Evolutionary conservation across 1,284 basidiomycete species (phyloP).

Genomic region (Apiotrichum gamsii): DNA sequence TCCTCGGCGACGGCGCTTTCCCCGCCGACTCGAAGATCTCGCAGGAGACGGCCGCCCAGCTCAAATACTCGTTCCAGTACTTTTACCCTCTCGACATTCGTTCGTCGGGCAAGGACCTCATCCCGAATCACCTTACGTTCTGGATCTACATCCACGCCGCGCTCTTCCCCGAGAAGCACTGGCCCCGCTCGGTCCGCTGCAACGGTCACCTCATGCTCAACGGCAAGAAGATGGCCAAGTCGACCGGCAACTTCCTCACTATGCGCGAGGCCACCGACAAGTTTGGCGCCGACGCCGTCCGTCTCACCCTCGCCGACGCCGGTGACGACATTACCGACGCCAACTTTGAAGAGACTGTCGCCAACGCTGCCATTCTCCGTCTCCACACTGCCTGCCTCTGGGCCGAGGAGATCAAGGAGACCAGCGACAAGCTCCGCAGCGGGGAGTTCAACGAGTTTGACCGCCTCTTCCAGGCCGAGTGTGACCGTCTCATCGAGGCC

Average conservation of each 20-base stretch:
- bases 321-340: slow-evolving; percentile 93
- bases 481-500: slow-evolving; percentile 74
- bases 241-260: slow-evolving; percentile 59
- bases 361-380: slow-evolving; percentile 94
- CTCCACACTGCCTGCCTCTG: slow-evolving; percentile 86
- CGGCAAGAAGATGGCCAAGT: slow-evolving; percentile 99
- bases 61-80: slow-evolving; percentile 91
- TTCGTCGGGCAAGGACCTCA: slow-evolving; percentile 97
- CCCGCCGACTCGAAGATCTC: slow-evolving; percentile 59
- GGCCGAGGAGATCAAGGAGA: slow-evolving; percentile 75
- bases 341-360: slow-evolving; percentile 92
- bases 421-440: slow-evolving; percentile 62
- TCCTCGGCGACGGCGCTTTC: slow-evolving; percentile 72
- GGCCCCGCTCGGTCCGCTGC: slow-evolving; percentile 84
- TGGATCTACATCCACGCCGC: slow-evolving; percentile 91
- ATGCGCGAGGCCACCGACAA: slow-evolving; percentile 48
- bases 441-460: slow-evolving; percentile 62
- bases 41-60: slow-evolving; percentile 68
- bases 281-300: slow-evolving; percentile 59
- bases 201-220: slow-evolving; percentile 98
- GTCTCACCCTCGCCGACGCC: slow-evolving; percentile 88
- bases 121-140: slow-evolving; percentile 95
- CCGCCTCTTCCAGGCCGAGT: slow-evolving; percentile 82
- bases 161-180: slow-evolving; percentile 87
- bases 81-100: slow-evolving; percentile 99